phyloP scores from a whole-genome alignment of 495 filamentous ascomycete species.

The Tuber borchii region DNA sequence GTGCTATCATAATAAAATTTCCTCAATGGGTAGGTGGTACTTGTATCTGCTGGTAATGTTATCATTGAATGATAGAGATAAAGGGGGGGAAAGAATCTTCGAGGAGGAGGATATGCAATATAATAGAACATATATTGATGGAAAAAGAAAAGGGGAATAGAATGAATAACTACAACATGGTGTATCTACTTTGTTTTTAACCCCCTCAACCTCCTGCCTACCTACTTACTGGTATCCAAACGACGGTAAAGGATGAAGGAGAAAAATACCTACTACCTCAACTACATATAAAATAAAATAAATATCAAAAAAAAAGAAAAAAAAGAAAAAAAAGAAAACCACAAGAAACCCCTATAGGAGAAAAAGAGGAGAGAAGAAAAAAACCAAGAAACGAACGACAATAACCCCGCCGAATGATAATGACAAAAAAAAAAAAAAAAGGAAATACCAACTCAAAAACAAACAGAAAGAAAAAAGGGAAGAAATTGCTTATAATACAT shows the following conservation, averaged over 20 bases:
- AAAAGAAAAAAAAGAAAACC: not conserved
- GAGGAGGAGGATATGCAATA: not conserved
- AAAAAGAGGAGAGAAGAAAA: not conserved
- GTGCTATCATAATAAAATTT: too few species aligned
- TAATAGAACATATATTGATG: not conserved
- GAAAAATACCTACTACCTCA: not conserved
- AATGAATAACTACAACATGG: not conserved
- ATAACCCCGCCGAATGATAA: not conserved
- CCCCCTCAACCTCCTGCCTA: not conserved
- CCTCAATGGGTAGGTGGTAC: too few species aligned
- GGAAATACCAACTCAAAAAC: not conserved
- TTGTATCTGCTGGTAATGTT: too few species aligned
- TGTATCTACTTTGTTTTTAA: not conserved
- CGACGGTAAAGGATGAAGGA: not conserved
- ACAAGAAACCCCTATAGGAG: not conserved
- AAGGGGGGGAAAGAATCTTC: too few species aligned
- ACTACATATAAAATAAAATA: not conserved
- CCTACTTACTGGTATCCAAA: not conserved
- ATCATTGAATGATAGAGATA: too few species aligned
- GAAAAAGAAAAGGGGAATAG: not conserved
- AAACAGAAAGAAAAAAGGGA: not conserved
- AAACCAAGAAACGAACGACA: not conserved
- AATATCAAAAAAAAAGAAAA: too few species aligned
- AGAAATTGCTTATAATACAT: not conserved
- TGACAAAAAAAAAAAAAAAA: not conserved